Percentiles rank a stretch among this genome's conserved stretches.
phyloP scores from a whole-genome alignment of 352 stramenopile species.

The Globisporangium barbulae region DNA sequence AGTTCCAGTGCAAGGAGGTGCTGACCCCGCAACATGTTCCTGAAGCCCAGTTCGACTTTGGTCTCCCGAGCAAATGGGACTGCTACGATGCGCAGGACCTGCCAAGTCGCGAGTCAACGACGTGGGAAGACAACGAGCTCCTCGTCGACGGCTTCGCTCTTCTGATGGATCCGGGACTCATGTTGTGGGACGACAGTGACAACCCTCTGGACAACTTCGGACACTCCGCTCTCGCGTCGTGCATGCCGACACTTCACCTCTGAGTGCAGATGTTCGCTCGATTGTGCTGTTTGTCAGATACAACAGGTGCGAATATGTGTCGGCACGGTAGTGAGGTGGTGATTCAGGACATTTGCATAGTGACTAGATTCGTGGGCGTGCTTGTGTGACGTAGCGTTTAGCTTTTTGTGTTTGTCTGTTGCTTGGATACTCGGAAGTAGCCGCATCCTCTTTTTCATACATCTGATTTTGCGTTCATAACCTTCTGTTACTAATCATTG shows the following conservation, averaged over 20 bases:
- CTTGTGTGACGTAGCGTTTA: conserved; percentile 2
- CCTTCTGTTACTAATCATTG: not conserved
- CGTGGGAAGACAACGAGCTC: conserved; percentile 49
- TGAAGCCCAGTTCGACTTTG: conserved; percentile 40
- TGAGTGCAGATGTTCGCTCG: not conserved
- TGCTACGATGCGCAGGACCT: conserved; percentile 29
- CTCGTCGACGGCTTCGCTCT: conserved; percentile 29
- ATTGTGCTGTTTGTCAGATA: conserved; percentile 18
- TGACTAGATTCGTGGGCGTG: not conserved
- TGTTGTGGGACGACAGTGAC: conserved; percentile 18
- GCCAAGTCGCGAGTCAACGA: conserved; percentile 17
- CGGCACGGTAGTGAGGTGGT: not conserved
- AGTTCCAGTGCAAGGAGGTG: conserved; percentile 11
- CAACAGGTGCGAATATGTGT: conserved; percentile 9
- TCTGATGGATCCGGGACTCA: conserved; percentile 20
- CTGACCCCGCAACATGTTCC: conserved; percentile 3
- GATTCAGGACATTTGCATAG: conserved; percentile 1
- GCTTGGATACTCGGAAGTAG: not conserved
- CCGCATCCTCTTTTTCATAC: not conserved
- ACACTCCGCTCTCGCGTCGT: not conserved
- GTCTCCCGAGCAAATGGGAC: conserved; percentile 43
- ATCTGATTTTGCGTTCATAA: not conserved
- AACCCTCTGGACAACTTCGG: not conserved
- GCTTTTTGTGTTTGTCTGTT: not conserved
- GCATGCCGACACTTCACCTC: not conserved